Conservation (phyloP, 2,329 filamentous ascomycete genomes). For the Xylariaceae sp. region DNA sequence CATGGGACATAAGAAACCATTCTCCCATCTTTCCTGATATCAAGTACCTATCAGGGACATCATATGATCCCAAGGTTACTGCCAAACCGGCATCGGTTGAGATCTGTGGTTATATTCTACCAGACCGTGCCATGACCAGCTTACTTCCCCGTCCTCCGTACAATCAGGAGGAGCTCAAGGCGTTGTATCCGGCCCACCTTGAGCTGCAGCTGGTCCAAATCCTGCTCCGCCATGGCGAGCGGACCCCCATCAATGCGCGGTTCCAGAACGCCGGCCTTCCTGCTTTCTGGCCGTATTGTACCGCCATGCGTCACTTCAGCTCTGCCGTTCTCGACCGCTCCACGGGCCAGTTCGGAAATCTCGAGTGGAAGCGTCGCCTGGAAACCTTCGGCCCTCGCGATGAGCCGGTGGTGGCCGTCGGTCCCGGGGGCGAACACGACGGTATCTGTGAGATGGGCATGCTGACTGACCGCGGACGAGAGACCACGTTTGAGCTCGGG, state of each 20-base stretch:
- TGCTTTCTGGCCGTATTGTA: conserved; percentile 85
- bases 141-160: conserved; percentile 71
- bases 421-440: conserved; percentile 66
- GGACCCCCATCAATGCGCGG: conserved; percentile 79
- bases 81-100: too few species aligned
- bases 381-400: conserved; percentile 74
- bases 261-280: conserved; percentile 73
- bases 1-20: too few species aligned
- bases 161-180: conserved; percentile 69
- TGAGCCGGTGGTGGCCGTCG: conserved; percentile 63
- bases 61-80: too few species aligned
- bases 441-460: conserved; percentile 73
- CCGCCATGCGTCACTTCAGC: conserved; percentile 64
- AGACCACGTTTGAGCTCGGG: conserved; percentile 66
- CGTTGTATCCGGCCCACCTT: conserved; percentile 74
- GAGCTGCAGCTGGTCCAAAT: conserved; percentile 88
- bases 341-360: conserved; percentile 36
- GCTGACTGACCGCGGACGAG: conserved; percentile 68
- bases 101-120: too few species aligned
- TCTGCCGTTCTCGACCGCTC: conserved; percentile 42
- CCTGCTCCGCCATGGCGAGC: conserved; percentile 71
- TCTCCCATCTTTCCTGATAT: too few species aligned
- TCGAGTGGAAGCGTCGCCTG: conserved; percentile 65
- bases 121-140: conserved; percentile 60
- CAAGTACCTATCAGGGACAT: too few species aligned